Base-by-base conservation (phyloP, 2,329 filamentous ascomycete species). In the Paraphoma sp. region DNA sequence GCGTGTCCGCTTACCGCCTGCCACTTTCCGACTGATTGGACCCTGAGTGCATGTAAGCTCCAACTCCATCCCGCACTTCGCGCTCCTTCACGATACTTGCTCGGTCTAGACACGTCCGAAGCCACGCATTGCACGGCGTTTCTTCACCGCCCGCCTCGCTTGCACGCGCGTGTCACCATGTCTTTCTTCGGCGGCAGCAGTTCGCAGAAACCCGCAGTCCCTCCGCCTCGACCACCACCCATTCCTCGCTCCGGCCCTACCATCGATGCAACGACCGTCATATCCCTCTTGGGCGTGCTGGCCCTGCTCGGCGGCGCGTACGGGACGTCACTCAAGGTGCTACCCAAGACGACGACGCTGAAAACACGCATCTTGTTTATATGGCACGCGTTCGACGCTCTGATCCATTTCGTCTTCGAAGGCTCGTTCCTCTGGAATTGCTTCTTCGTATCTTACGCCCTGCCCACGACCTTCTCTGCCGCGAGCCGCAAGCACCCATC, bases 331-430 rank as follows among this genome's bases (percentile, higher is more conserved):
- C 67, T 77, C 16, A 67, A 70, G 42, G 72, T 84, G 9, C 81
- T 90, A 28, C 85, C 88, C 4, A 72, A 78, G 16, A 70, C 81
- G 1, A 81, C 87, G 10, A 78, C 84, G 1, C 73, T 79, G 38
- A 85, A 87, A 49, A 83, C 84, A 53, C 92, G 93, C 59, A 80
- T 91, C 73, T 87, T 97, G 63, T 97, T 97, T 83, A 86, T 96
- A 79, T 97, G 94, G 94, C 93, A 97, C 80, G 85, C 91, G 38
- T 96, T 96, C 79, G 93, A 97, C 76, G 92, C 92, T 31, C 84
- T 97, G 43, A 94, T 93, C 70, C 95, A 99, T 81, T 87, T 96
- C 78, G 82, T 92, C 75, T 90, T 98, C 74, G 94, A 98, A 80
- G 93, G 92, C 51, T 89, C 87, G 70, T 98, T 92, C 78, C 87